Conservation (phyloP, 208 protist species). For the Leptomonas pyrrhocoris region DNA sequence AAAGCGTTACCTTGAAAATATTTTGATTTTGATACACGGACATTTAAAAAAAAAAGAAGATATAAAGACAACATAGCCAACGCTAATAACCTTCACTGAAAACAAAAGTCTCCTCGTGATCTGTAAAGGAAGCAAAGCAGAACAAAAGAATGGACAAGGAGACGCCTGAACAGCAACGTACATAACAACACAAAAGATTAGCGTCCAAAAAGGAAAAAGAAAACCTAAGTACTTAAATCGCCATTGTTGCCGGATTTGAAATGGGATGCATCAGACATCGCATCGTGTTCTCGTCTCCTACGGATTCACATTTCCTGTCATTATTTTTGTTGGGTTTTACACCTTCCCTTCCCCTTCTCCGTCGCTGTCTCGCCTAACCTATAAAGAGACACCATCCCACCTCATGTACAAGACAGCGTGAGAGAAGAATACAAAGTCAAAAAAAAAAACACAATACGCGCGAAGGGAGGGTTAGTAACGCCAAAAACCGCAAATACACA, state of each 20-base stretch:
- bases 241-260: background rate
- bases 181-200: background rate
- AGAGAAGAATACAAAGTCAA: conserved; percentile 5
- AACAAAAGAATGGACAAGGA: conserved; percentile 1
- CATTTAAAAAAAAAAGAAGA: background rate
- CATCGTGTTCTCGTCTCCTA: too few species aligned
- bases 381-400: background rate
- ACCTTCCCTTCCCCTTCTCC: too few species aligned
- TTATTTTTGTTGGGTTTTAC: background rate
- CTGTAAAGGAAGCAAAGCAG: background rate
- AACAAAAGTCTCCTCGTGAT: background rate
- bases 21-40: background rate
- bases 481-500: conserved; percentile 4
- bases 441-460: background rate
- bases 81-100: background rate
- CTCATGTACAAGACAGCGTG: conserved; percentile 7
- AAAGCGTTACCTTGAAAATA: conserved; percentile 1
- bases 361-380: too few species aligned
- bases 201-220: background rate
- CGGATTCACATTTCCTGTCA: too few species aligned
- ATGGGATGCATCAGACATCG: background rate
- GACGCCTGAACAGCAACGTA: background rate
- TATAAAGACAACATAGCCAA: background rate
- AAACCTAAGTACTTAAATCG: too few species aligned
- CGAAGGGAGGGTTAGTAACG: too few species aligned